Evolutionary conservation across 2,329 filamentous ascomycete genomes (phyloP).

Genomic region (Colletotrichum sp.): DNA sequence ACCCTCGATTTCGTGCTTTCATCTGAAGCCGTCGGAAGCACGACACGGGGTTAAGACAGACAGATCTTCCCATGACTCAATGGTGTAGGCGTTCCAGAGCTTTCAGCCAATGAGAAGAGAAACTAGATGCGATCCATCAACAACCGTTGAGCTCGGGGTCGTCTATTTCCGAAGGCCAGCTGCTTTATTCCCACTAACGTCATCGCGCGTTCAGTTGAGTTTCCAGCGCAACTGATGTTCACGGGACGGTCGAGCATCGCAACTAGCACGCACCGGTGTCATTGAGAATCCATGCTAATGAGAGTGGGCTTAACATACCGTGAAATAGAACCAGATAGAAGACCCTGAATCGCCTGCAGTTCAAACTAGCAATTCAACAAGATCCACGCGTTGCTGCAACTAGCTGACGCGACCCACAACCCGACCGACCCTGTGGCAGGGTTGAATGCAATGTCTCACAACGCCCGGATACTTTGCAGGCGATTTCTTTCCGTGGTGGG

Average conservation of each 20-base stretch:
- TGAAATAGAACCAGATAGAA: background rate
- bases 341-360: background rate
- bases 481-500: background rate
- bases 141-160: background rate
- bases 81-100: background rate
- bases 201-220: background rate
- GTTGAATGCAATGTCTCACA: background rate
- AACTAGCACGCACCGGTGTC: background rate
- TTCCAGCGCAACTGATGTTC: background rate
- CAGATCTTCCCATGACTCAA: slow-evolving; percentile 4
- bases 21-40: background rate
- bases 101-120: background rate
- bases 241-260: background rate
- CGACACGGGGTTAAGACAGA: background rate
- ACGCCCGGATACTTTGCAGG: background rate
- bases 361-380: background rate
- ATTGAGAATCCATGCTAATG: background rate
- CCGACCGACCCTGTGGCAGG: background rate
- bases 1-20: background rate
- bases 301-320: fast-evolving
- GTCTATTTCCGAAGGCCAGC: background rate
- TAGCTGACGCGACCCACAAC: slow-evolving; percentile 8
- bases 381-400: background rate
- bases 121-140: background rate
- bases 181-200: background rate